These are phyloP conservation scores for Erodium maritimum DNA, from an alignment of 345 rosid species.

Conservation along the genomic window DNA sequence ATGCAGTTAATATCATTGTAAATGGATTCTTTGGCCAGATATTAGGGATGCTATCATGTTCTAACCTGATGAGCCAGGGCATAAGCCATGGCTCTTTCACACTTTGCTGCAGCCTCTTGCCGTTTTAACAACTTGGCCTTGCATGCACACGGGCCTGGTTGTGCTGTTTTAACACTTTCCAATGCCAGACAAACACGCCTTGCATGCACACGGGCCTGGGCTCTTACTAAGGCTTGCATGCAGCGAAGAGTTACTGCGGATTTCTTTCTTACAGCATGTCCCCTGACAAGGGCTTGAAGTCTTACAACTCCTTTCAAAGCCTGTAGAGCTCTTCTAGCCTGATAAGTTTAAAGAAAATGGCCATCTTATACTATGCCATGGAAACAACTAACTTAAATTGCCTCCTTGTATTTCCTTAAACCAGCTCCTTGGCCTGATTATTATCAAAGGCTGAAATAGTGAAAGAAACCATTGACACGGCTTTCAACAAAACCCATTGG, in stretches of 20 bases:
- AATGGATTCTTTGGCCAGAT: too few relatives aligned
- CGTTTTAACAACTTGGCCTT: conserved; percentile 77
- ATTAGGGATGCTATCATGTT: conserved; percentile 1
- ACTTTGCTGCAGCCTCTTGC: conserved; percentile 98
- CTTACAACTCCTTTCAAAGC: conserved; percentile 98
- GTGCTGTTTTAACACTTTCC: conserved; percentile 76
- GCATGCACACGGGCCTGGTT: conserved; percentile 72
- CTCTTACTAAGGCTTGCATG: conserved; percentile 99
- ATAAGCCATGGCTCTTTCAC: conserved; percentile 99
- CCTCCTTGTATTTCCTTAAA: not conserved
- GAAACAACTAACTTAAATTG: too few relatives aligned
- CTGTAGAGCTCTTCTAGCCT: conserved; percentile 97
- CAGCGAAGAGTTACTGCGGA: conserved; percentile 99
- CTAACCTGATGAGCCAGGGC: conserved; percentile 95
- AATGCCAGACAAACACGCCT: conserved; percentile 89
- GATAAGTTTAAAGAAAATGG: conserved; percentile 12
- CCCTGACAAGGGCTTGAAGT: conserved; percentile 96
- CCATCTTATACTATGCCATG: too few relatives aligned
- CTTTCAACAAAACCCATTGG: not conserved
- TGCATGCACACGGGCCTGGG: conserved; percentile 97
- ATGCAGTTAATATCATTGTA: too few relatives aligned
- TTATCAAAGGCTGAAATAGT: not conserved
- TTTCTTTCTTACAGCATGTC: conserved; percentile 97
- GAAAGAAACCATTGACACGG: not conserved
- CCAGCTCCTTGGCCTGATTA: not conserved